Evolutionary conservation across 768 basidiomycete species (phyloP).

Genomic region (Pleurotus eryngii): DNA sequence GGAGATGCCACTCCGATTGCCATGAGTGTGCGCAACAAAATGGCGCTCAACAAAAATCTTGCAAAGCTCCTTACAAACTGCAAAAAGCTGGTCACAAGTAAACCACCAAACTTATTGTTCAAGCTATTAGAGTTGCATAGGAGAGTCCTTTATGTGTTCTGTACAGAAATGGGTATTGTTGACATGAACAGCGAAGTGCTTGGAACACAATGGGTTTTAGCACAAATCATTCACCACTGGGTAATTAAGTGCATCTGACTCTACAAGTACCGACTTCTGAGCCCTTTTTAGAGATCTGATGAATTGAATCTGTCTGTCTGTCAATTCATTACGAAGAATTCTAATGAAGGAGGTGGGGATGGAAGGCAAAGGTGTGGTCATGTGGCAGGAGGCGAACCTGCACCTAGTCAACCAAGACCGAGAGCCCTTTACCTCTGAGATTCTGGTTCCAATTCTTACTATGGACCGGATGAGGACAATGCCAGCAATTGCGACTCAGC

Average conservation of each 20-base stretch:
- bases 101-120: not conserved
- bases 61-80: not conserved
- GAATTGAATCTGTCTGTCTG: not conserved
- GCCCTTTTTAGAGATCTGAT: too few relatives aligned
- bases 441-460: too few relatives aligned
- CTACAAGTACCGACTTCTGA: too few relatives aligned
- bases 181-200: not conserved
- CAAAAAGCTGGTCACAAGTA: not conserved
- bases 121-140: not conserved
- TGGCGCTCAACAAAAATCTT: too few relatives aligned
- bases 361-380: too few relatives aligned
- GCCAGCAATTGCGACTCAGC: too few relatives aligned
- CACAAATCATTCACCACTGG: not conserved
- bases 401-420: too few relatives aligned
- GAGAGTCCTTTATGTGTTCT: not conserved
- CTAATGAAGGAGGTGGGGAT: too few relatives aligned
- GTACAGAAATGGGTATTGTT: not conserved
- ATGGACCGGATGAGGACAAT: too few relatives aligned
- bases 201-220: not conserved
- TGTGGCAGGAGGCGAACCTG: too few relatives aligned
- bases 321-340: too few relatives aligned
- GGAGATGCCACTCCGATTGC: not conserved
- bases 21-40: not conserved
- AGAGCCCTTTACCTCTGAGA: too few relatives aligned
- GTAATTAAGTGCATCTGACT: not conserved